Evolutionary conservation across 805 yeast species (phyloP).

Genomic region (Saturnispora bothae): DNA sequence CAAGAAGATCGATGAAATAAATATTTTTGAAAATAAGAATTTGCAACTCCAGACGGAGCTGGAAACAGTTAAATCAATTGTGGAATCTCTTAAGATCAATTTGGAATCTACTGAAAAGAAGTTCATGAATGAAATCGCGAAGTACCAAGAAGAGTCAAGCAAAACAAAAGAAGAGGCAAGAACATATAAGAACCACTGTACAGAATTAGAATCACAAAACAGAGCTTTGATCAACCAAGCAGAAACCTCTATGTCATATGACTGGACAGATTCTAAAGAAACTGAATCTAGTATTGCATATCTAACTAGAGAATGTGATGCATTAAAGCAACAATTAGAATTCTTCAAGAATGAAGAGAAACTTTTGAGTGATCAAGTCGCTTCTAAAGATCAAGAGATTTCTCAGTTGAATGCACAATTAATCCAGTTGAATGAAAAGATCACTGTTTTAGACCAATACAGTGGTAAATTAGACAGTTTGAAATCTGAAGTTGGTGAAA

Average conservation of each 20-base stretch:
- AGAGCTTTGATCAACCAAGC: constrained; percentile 57
- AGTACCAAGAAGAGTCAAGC: constrained; percentile 9
- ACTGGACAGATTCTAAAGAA: constrained; percentile 26
- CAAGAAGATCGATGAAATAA: constrained; percentile 20
- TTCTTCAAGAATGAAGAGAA: constrained; percentile 42
- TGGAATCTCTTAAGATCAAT: constrained; percentile 10
- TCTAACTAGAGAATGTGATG: constrained; percentile 67
- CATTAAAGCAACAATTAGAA: constrained; percentile 49
- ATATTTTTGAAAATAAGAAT: constrained; percentile 13
- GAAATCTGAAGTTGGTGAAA: constrained; percentile 21
- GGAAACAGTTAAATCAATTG: no score
- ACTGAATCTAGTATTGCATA: constrained; percentile 46
- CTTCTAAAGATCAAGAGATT: constrained; percentile 38
- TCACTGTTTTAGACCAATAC: constrained; percentile 16
- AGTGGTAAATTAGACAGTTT: constrained; percentile 16
- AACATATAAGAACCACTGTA: constrained; percentile 33
- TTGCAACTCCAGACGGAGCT: constrained; percentile 10
- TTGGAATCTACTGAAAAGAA: constrained; percentile 10
- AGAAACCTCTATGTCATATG: constrained; percentile 25
- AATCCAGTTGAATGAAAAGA: constrained; percentile 21
- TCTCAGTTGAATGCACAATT: constrained; percentile 42
- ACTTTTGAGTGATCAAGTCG: constrained; percentile 41
- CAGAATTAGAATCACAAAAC: constrained; percentile 59
- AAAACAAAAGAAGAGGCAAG: constrained; percentile 31
- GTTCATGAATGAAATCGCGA: constrained; percentile 23